These are phyloP conservation scores for Sergeia podlipaevii DNA, from an alignment of 208 protist genomes.

Conservation along the genomic window DNA sequence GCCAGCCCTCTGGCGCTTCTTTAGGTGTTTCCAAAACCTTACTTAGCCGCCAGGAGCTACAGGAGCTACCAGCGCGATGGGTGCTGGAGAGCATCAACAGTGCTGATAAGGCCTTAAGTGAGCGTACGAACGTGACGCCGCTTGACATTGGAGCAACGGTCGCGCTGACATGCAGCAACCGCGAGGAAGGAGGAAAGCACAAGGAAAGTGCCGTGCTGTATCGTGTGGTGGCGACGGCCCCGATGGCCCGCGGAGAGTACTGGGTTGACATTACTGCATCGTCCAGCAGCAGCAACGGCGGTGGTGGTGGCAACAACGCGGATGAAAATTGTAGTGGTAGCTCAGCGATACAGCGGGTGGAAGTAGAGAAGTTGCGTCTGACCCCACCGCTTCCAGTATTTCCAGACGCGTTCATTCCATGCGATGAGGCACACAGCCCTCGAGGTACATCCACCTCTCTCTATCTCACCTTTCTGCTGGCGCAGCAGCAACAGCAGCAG, in stretches of 20 bases:
- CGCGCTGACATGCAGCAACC: neutral
- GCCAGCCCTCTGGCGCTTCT: too few species aligned
- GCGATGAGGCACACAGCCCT: slow-evolving; percentile 42
- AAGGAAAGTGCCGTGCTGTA: neutral
- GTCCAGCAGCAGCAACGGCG: neutral
- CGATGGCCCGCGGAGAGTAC: slow-evolving; percentile 25
- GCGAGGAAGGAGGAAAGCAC: neutral
- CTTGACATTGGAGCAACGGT: slow-evolving; percentile 37
- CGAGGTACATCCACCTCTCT: slow-evolving; percentile 46
- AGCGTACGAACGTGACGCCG: slow-evolving; percentile 27
- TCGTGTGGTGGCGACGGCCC: slow-evolving; percentile 10
- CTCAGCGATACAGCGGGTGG: slow-evolving; percentile 15
- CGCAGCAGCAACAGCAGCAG: slow-evolving; percentile 1
- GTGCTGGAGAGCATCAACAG: slow-evolving; percentile 59
- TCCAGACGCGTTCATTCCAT: slow-evolving; percentile 55
- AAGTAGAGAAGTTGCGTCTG: slow-evolving; percentile 30
- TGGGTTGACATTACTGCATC: slow-evolving; percentile 34
- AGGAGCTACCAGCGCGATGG: slow-evolving; percentile 65
- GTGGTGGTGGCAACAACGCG: neutral
- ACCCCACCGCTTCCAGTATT: slow-evolving; percentile 23
- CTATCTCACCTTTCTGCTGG: slow-evolving; percentile 42
- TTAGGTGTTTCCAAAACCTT: too few species aligned
- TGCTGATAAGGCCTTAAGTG: slow-evolving; percentile 1
- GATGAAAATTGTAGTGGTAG: neutral
- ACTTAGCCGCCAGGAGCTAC: slow-evolving; percentile 24